A percentile compares a stretch with the other conserved stretches of the same genome.
Evolutionary conservation across 805 yeast species (phyloP).

Genomic region (Metschnikowia kunwiensis): DNA sequence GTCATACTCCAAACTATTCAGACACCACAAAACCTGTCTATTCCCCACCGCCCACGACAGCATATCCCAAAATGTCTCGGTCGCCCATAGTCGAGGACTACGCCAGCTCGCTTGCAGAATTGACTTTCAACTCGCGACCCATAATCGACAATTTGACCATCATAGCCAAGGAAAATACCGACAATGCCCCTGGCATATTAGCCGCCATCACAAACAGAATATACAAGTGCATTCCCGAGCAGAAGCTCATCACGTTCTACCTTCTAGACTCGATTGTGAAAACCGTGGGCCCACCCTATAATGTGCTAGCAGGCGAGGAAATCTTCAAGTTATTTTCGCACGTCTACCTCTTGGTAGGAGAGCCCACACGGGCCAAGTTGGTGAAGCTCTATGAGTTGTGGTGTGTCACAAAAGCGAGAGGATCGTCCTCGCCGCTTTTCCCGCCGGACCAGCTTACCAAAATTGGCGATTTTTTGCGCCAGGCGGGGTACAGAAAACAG

Average conservation of each 20-base stretch:
- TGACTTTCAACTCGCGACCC: constrained; percentile 87
- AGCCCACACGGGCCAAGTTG: constrained; percentile 64
- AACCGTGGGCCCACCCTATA: constrained; percentile 86
- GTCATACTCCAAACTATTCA: no score
- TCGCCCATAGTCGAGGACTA: constrained; percentile 50
- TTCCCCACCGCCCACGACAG: no score
- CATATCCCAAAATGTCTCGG: constrained; percentile 12
- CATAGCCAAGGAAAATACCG: constrained; percentile 81
- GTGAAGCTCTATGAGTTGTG: constrained; percentile 82
- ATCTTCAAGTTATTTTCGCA: constrained; percentile 68
- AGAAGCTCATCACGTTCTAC: constrained; percentile 81
- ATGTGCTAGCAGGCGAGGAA: constrained; percentile 68
- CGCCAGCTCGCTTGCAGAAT: constrained; percentile 62
- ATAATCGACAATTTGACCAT: constrained; percentile 81
- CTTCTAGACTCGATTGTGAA: constrained; percentile 89
- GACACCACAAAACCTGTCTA: no score
- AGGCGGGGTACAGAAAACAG: constrained; percentile 25
- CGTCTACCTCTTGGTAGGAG: constrained; percentile 77
- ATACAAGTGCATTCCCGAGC: constrained; percentile 71
- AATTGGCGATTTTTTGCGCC: constrained; percentile 66
- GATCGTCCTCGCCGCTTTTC: constrained; percentile 67
- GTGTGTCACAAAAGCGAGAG: constrained; percentile 63
- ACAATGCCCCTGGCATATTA: constrained; percentile 73
- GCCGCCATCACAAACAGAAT: constrained; percentile 74
- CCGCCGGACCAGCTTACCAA: constrained; percentile 63